A percentile compares a stretch with the other conserved stretches of the same genome.
Evolutionary conservation across 2,329 filamentous ascomycete species (phyloP).

Genomic region (Cadophora malorum): DNA sequence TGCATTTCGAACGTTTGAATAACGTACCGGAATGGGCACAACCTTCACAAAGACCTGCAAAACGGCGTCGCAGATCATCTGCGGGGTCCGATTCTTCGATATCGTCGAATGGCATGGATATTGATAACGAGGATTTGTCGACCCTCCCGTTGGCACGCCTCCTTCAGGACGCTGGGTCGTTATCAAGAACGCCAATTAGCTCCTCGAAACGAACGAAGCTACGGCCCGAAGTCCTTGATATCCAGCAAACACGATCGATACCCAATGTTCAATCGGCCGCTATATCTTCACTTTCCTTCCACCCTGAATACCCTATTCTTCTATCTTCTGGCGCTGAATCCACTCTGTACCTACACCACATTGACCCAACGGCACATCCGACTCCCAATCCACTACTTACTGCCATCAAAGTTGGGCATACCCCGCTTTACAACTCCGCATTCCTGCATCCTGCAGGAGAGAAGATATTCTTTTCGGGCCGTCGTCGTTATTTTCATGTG

Average conservation of each 20-base stretch:
- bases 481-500: slow-evolving; percentile 89
- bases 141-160: slow-evolving; percentile 80
- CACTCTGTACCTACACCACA: slow-evolving; percentile 87
- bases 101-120: slow-evolving; percentile 56
- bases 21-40: slow-evolving; percentile 67
- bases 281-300: slow-evolving; percentile 85
- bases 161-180: slow-evolving; percentile 74
- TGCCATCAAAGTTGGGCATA: slow-evolving; percentile 83
- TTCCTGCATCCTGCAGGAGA: slow-evolving; percentile 77
- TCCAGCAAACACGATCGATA: slow-evolving; percentile 88
- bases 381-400: slow-evolving; percentile 89
- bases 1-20: slow-evolving; percentile 72
- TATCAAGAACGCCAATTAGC: slow-evolving; percentile 57
- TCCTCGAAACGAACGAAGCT: slow-evolving; percentile 72
- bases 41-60: slow-evolving; percentile 56
- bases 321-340: slow-evolving; percentile 88
- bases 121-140: slow-evolving; percentile 64
- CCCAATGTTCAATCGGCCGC: slow-evolving; percentile 78
- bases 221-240: slow-evolving; percentile 86
- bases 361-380: slow-evolving; percentile 75
- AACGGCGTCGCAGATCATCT: slow-evolving; percentile 58
- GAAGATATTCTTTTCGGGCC: slow-evolving; percentile 86
- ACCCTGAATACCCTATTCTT: slow-evolving; percentile 85
- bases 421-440: slow-evolving; percentile 82
- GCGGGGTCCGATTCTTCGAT: slow-evolving; percentile 49